Percentiles rank a stretch among this genome's conserved stretches.
Evolutionary conservation across 164 flowering plant species (phyloP).

Genomic region (Cinnamomum chago): DNA sequence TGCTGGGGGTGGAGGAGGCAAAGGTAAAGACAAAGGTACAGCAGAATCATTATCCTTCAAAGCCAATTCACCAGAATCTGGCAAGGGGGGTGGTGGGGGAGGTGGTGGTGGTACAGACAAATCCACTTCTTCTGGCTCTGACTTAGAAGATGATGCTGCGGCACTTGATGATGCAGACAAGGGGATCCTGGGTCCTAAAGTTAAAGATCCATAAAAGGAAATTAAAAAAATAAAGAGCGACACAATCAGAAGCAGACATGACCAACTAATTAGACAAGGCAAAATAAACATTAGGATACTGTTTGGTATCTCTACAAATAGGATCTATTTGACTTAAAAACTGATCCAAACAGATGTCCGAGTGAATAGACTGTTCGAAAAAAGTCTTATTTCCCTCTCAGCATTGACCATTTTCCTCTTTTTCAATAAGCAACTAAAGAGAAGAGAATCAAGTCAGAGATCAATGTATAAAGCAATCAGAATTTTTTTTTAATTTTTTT

Average conservation of each 20-base stretch:
- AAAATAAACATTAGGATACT: too few species aligned
- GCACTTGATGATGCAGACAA: slow-evolving; percentile 61
- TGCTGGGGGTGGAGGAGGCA: slow-evolving; percentile 74
- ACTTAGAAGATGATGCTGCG: slow-evolving; percentile 59
- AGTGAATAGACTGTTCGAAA: too few species aligned
- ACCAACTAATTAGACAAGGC: background rate
- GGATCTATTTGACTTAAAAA: too few species aligned
- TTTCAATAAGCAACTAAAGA: too few species aligned
- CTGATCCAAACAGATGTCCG: too few species aligned
- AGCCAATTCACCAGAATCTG: slow-evolving; percentile 39
- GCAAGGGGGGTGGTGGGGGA: slow-evolving; percentile 74
- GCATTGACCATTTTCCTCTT: too few species aligned
- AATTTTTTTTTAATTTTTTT: too few species aligned
- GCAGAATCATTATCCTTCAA: slow-evolving; percentile 45
- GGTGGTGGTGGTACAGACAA: slow-evolving; percentile 82
- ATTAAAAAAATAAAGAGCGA: background rate
- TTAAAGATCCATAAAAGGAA: slow-evolving; percentile 6
- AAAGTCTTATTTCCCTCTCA: too few species aligned
- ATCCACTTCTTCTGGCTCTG: slow-evolving; percentile 62
- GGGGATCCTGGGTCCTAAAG: slow-evolving; percentile 81
- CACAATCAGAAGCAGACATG: background rate
- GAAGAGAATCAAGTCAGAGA: too few species aligned
- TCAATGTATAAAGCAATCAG: too few species aligned
- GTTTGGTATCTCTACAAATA: too few species aligned
- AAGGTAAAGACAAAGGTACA: slow-evolving; percentile 60